Evolutionary conservation across 805 yeast species (phyloP).

Genomic region (Candida khao-thaluensis): DNA sequence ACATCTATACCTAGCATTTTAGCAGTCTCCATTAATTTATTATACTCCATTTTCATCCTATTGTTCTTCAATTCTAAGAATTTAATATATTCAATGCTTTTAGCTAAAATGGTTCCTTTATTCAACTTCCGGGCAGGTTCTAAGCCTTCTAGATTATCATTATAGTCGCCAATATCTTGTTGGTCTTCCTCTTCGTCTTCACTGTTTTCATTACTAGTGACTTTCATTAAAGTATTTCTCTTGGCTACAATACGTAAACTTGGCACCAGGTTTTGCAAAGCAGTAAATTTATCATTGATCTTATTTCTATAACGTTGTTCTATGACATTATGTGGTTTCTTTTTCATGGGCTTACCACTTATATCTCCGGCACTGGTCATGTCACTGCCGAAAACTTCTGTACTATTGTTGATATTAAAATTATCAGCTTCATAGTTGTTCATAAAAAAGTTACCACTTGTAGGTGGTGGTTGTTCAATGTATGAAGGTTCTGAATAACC

Average conservation of each 20-base stretch:
- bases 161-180: constrained; percentile 5
- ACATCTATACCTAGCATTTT: constrained; percentile 29
- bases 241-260: constrained; percentile 33
- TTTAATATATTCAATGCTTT: constrained; percentile 76
- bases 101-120: constrained; percentile 74
- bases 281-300: constrained; percentile 41
- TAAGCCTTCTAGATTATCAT: constrained; percentile 62
- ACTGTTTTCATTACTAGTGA: constrained; percentile 15
- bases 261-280: constrained; percentile 39
- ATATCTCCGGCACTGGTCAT: constrained; percentile 2
- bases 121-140: constrained; percentile 73
- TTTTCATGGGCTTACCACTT: constrained; percentile 8
- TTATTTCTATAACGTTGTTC: constrained; percentile 45
- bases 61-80: constrained; percentile 65
- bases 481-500: constrained; percentile 3
- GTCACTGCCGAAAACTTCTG: background rate
- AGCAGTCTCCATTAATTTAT: constrained; percentile 42
- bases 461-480: constrained; percentile 1
- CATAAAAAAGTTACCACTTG: background rate
- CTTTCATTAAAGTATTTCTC: constrained; percentile 16
- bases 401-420: background rate
- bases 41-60: constrained; percentile 50
- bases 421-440: constrained; percentile 1
- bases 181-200: constrained; percentile 5
- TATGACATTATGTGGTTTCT: constrained; percentile 39